Conservation (phyloP, 2,329 filamentous ascomycete species). For the Purpureocillium lavendulum region DNA sequence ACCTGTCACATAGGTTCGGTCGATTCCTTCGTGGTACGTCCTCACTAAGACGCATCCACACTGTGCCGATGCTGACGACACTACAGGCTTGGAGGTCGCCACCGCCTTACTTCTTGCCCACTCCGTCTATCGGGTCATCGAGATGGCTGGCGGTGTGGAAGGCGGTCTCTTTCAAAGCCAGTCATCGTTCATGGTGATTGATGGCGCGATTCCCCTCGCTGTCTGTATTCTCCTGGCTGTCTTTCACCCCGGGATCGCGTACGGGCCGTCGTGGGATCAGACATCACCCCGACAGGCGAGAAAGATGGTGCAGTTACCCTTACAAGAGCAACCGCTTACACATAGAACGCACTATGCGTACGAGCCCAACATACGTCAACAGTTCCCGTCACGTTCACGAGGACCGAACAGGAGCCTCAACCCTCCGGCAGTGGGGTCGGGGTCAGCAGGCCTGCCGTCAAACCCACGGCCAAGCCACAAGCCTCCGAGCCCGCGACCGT, state of each 20-base stretch:
- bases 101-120: conserved; percentile 28
- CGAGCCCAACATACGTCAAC: conserved; percentile 23
- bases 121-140: conserved; percentile 31
- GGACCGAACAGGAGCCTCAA: conserved; percentile 9
- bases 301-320: conserved; percentile 9
- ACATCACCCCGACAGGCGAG: conserved; percentile 23
- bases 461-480: conserved; percentile 16
- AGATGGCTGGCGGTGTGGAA: conserved; percentile 26
- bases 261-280: conserved; percentile 29
- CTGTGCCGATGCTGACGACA: not conserved
- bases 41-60: not conserved
- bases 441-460: conserved; percentile 19
- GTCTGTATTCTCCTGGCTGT: conserved; percentile 24
- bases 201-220: conserved; percentile 31
- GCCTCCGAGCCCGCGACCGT: conserved; percentile 10
- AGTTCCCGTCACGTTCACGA: conserved; percentile 17
- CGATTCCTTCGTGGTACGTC: conserved; percentile 33
- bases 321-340: conserved; percentile 7
- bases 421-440: conserved; percentile 13
- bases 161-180: conserved; percentile 28
- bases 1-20: conserved; percentile 32
- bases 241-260: conserved; percentile 29
- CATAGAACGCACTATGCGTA: conserved; percentile 21
- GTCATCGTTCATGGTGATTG: conserved; percentile 27
- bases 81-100: conserved; percentile 27